These are phyloP conservation scores for Tulasnella sp. DNA, from an alignment of 768 basidiomycete species.

Conservation along the genomic window DNA sequence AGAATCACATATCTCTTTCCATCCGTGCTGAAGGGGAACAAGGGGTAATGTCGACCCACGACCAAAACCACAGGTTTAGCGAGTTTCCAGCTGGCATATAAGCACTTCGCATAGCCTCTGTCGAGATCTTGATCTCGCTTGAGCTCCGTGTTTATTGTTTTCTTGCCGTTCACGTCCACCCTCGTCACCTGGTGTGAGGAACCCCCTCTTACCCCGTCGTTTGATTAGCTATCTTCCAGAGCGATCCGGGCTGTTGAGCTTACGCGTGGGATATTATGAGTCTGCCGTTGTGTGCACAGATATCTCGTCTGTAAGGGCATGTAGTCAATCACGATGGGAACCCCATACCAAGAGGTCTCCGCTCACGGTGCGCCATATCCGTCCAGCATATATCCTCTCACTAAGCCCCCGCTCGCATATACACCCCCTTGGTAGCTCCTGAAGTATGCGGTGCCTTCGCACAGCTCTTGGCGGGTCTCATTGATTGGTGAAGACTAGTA, in stretches of 20 bases:
- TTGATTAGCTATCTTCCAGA: too few relatives aligned
- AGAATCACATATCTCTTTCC: conserved; percentile 36
- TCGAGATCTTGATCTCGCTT: conserved; percentile 57
- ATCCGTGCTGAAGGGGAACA: conserved; percentile 46
- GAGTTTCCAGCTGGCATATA: conserved; percentile 46
- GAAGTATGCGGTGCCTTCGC: conserved; percentile 69
- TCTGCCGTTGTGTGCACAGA: conserved; percentile 50
- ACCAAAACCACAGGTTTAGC: conserved; percentile 54
- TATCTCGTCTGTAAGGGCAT: conserved; percentile 44
- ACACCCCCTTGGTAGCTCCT: conserved; percentile 59
- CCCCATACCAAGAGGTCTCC: not conserved
- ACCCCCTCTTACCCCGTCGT: not conserved
- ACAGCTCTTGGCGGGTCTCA: conserved; percentile 61
- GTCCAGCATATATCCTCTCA: conserved; percentile 66
- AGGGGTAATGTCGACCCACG: conserved; percentile 58
- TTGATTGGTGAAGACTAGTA: not conserved
- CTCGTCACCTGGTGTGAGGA: not conserved
- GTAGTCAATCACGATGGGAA: not conserved
- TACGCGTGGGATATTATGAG: conserved; percentile 81
- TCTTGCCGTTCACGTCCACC: not conserved
- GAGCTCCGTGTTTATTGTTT: conserved; percentile 26
- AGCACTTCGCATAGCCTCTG: conserved; percentile 59
- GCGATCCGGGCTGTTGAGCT: conserved; percentile 17
- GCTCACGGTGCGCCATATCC: conserved; percentile 54
- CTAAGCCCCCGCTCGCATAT: conserved; percentile 47